Base-by-base conservation (phyloP, 2,329 filamentous ascomycete genomes). In the Cordyceps javanica region DNA sequence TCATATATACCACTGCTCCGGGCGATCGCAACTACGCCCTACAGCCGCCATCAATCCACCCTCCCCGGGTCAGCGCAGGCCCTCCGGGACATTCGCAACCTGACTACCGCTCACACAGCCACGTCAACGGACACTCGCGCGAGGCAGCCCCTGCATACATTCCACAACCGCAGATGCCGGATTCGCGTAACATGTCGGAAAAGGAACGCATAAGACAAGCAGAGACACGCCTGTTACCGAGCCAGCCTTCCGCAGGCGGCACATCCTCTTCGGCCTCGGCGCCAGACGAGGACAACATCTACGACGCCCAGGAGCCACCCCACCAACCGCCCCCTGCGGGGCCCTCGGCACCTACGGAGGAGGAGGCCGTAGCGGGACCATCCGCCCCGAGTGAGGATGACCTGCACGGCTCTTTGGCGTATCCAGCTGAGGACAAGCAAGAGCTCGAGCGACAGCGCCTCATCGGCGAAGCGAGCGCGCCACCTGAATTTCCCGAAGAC, bases 141-240 rank as follows among this genome's bases (percentile, higher is more conserved):
- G 62, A 61, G 23, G 62, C 66, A 6, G 66, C 77, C 62, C 73
- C 82, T 52, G 70, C 78, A 57, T 79, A 82, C 63, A 68, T 86
- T 16, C 82, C 85, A 30, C 82, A 82, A 5, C 85, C 87, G n/a
- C 75, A 81, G 30, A 64, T 86, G 19, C 74, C 77, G 11, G 74
- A 80, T 13, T 85, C 90, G 57, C 81, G 82, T 60, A 79, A 75
- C 5, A 74, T 91, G 32, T 85, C 87, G 13, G 94, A 97, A 62
- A 97, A 97, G 71, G 87, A 95, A 60, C 85, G 87, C 50, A 74
- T 94, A 59, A 83, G 87, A 48, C 83, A 83, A 59, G 91, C 90
- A 41, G 92, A 97, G 72, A 82, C 87, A 63, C 82, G 86, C 48
- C 75, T 97, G 5, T 73, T 97, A 23, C 93, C 93, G 2, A 96